A percentile compares a stretch with the other conserved stretches of the same genome.
These are phyloP conservation scores for Sporothrix mexicana DNA, from an alignment of 2,329 filamentous ascomycete species.

Conservation along the genomic window DNA sequence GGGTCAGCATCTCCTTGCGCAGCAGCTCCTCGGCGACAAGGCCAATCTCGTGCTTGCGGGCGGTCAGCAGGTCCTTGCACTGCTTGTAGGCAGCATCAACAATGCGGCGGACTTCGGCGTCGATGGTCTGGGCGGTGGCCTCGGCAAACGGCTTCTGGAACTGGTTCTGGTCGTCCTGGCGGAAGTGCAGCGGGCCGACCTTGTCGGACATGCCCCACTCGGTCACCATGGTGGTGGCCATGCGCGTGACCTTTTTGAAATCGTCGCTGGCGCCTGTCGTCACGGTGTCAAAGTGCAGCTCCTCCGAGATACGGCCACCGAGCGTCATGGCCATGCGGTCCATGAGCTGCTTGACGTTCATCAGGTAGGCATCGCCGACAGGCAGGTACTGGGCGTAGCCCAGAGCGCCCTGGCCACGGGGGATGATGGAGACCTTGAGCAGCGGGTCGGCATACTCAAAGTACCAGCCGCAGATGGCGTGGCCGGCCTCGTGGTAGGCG, in stretches of 20 bases:
- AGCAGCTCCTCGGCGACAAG: constrained; percentile 92
- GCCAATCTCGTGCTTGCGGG: constrained; percentile 87
- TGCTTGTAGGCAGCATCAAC: constrained; percentile 91
- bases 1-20: constrained; percentile 84
- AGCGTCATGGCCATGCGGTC: constrained; percentile 99
- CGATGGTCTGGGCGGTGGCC: constrained; percentile 89
- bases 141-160: constrained; percentile 96
- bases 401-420: constrained; percentile 88
- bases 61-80: constrained; percentile 80
- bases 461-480: constrained; percentile 98
- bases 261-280: constrained; percentile 95
- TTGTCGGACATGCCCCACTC: constrained; percentile 98
- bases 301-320: constrained; percentile 91
- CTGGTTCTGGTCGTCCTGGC: constrained; percentile 74
- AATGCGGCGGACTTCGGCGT: constrained; percentile 87
- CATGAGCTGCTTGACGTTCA: constrained; percentile 96
- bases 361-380: constrained; percentile 86
- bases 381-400: constrained; percentile 99
- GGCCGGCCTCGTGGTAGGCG: constrained; percentile 75
- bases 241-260: constrained; percentile 96
- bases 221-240: constrained; percentile 98
- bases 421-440: constrained; percentile 98
- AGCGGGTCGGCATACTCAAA: constrained; percentile 95
- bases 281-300: constrained; percentile 95
- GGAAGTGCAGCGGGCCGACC: constrained; percentile 90